Conservation (phyloP, 2,329 filamentous ascomycete genomes). For the Colletotrichum sp. region DNA sequence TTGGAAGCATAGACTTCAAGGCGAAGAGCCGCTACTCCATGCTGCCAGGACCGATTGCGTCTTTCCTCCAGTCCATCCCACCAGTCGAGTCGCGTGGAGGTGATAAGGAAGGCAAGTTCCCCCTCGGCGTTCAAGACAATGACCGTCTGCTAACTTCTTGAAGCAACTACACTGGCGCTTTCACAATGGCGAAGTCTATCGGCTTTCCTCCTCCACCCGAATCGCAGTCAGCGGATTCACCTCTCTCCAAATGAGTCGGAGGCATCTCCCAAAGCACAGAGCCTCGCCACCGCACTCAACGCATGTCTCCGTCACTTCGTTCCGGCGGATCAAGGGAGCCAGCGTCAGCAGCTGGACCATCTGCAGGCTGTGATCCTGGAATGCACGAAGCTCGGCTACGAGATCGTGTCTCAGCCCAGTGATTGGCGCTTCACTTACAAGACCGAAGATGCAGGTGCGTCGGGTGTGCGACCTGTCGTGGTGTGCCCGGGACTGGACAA, state of each 20-base stretch:
- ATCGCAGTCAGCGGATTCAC: conserved; percentile 38
- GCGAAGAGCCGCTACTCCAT: conserved; percentile 35
- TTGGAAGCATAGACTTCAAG: conserved; percentile 37
- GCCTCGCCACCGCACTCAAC: conserved; percentile 37
- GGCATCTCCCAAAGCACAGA: conserved; percentile 33
- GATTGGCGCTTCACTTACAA: conserved; percentile 40
- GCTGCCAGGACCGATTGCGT: conserved; percentile 37
- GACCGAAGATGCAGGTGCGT: background rate
- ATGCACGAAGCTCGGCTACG: conserved; percentile 44
- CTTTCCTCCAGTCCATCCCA: conserved; percentile 33
- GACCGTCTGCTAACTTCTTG: background rate
- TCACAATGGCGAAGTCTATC: conserved; percentile 48
- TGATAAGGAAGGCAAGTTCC: conserved; percentile 34
- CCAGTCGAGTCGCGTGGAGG: conserved; percentile 27
- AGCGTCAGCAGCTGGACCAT: conserved; percentile 39
- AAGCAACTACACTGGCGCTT: conserved; percentile 36
- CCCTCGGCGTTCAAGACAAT: background rate
- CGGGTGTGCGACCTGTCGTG: conserved; percentile 17
- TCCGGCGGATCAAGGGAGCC: conserved; percentile 25
- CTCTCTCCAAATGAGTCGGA: conserved; percentile 33
- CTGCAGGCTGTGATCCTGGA: conserved; percentile 44
- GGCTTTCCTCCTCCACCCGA: conserved; percentile 45
- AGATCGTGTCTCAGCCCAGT: conserved; percentile 46
- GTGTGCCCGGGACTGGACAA: conserved; percentile 36
- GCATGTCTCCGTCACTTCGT: conserved; percentile 39